Base-by-base conservation (phyloP, 2,329 filamentous ascomycete species). In the Epichloe coenophiala region DNA sequence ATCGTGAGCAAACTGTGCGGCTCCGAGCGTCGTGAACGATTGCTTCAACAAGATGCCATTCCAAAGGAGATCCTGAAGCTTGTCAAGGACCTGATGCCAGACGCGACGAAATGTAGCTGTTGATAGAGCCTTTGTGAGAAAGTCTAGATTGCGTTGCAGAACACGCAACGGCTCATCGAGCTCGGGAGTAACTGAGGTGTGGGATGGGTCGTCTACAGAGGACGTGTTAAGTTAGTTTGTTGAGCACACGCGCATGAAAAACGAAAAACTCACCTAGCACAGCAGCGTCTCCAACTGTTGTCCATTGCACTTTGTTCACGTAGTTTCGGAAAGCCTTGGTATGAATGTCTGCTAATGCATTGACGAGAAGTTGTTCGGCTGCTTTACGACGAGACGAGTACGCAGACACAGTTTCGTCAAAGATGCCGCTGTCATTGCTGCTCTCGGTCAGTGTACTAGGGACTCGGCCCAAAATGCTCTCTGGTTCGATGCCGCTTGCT, bases 381-480 rank as follows among this genome's bases (percentile, higher is more conserved):
- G 81, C 77, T 56, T 82, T 77, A 53, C 88, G 80, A 36, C 91
- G 78, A 52, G 77, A 75, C 52, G 74, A 77, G 63, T 91, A 97
- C 17, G 84, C 84, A 3, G 77, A 78, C 21, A 93, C 88, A 1
- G 87, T 95, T 67, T 95, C 89, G 61, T 97, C 93, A 62, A 98
- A 98, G 5, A 97, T 73, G 2, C 86, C 84, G 3, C 88, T 88
- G 27, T 83, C 75, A 21, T 45, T 43, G 5, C 77, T 75, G 11
- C 75, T 72, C 1, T 73, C 73, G 4, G 77, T 86, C 74, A 91
- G 81, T 1, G 69, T 72, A 37, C 83, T 83, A 1, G 85, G 84
- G 45, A 88, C 76, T 7, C 57, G 59, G 11, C 52, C 53, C 38
- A 53, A 23, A 7, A 55, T 75, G 62, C 46, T 71, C 2, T 48